A percentile compares a stretch with the other conserved stretches of the same genome.
Conservation (phyloP, 2,329 filamentous ascomycete genomes). For the Phialocephala subalpina region DNA sequence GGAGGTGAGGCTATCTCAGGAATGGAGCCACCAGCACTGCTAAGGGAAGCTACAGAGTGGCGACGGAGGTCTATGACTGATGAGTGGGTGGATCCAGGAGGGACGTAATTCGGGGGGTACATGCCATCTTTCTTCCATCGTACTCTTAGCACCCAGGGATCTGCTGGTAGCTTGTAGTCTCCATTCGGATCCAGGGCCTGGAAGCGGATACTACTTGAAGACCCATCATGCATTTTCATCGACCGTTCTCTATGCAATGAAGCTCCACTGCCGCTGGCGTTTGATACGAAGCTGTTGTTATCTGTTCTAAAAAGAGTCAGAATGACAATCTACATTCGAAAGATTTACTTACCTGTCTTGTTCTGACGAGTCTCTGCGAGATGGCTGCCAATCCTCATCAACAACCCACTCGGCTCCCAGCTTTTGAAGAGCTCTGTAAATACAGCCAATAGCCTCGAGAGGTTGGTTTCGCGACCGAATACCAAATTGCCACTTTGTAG, state of each 20-base stretch:
- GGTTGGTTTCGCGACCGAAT: slow-evolving; percentile 94
- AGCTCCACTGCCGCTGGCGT: slow-evolving; percentile 45
- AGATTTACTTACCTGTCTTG: slow-evolving; percentile 41
- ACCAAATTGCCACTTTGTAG: slow-evolving; percentile 96
- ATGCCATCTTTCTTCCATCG: slow-evolving; percentile 86
- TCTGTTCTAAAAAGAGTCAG: slow-evolving; percentile 42
- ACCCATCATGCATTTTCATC: slow-evolving; percentile 42
- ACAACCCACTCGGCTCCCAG: slow-evolving; percentile 89
- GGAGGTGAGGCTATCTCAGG: slow-evolving; percentile 37
- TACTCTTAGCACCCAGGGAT: slow-evolving; percentile 93
- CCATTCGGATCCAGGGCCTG: slow-evolving; percentile 57
- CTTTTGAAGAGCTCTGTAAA: slow-evolving; percentile 89
- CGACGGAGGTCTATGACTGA: slow-evolving; percentile 55
- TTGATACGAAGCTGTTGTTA: slow-evolving; percentile 50
- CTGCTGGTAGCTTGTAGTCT: slow-evolving; percentile 86
- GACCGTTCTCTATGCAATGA: slow-evolving; percentile 48
- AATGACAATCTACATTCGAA: slow-evolving; percentile 22
- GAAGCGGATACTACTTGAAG: slow-evolving; percentile 41
- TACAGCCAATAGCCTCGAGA: slow-evolving; percentile 91
- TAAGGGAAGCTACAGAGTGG: slow-evolving; percentile 44
- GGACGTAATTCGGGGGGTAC: slow-evolving; percentile 59
- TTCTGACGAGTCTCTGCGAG: slow-evolving; percentile 43
- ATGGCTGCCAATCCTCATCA: slow-evolving; percentile 59
- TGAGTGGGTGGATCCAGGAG: slow-evolving; percentile 57
- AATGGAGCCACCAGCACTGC: slow-evolving; percentile 42